phyloP scores from a whole-genome alignment of 2,329 filamentous ascomycete genomes.

The Arthrobotrys musiformis region DNA sequence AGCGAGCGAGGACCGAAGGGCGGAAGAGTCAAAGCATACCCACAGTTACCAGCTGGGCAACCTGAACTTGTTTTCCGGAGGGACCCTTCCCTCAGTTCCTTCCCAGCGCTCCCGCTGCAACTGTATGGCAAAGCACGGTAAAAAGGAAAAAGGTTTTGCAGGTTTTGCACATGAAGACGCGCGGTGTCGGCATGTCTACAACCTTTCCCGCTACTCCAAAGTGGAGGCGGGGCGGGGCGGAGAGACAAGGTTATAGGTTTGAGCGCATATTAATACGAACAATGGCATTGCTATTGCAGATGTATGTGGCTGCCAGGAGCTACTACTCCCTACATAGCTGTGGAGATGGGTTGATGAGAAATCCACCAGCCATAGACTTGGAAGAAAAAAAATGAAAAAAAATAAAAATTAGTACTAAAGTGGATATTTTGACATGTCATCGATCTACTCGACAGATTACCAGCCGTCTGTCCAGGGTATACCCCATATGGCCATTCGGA shows the following conservation, averaged over 20 bases:
- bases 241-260: slow-evolving; percentile 21
- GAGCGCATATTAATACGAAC: slow-evolving; percentile 25
- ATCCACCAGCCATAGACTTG: slow-evolving; percentile 9
- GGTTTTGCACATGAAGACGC: slow-evolving; percentile 17
- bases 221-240: slow-evolving; percentile 19
- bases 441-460: slow-evolving; percentile 20
- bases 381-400: not conserved
- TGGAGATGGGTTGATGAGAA: slow-evolving; percentile 21
- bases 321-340: not conserved
- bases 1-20: slow-evolving; percentile 39
- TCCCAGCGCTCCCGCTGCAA: slow-evolving; percentile 11
- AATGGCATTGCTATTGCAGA: slow-evolving; percentile 22
- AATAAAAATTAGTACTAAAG: not conserved
- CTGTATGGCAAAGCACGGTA: slow-evolving; percentile 16
- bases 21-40: slow-evolving; percentile 48
- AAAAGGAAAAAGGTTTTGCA: slow-evolving; percentile 17
- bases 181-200: slow-evolving; percentile 23
- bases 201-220: slow-evolving; percentile 8
- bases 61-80: slow-evolving; percentile 5
- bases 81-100: slow-evolving; percentile 19
- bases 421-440: slow-evolving; percentile 18
- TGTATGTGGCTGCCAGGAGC: not conserved
- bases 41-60: not conserved
- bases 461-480: slow-evolving; percentile 5
- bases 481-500: not conserved